These are phyloP conservation scores for Fistulinella staudtii DNA, from an alignment of 1,284 basidiomycete genomes.

Conservation along the genomic window DNA sequence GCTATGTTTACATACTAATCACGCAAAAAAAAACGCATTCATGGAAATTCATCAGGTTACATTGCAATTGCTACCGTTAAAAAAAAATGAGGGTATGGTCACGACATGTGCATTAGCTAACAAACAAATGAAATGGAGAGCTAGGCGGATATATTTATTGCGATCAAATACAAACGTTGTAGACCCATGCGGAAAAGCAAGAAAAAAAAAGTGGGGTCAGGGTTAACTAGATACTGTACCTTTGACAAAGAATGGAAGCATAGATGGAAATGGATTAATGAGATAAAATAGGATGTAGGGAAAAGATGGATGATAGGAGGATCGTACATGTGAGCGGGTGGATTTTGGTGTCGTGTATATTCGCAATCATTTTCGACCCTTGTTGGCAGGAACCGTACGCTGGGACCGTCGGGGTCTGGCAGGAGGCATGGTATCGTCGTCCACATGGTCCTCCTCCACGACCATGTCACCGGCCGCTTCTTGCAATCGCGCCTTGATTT, in stretches of 20 bases:
- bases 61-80: neutral
- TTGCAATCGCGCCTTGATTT: constrained; percentile 19
- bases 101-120: constrained; percentile 5
- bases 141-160: constrained; percentile 10
- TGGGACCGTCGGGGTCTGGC: constrained; percentile 25
- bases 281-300: neutral
- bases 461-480: constrained; percentile 27
- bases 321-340: neutral
- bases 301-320: constrained; percentile 1
- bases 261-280: no score
- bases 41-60: neutral
- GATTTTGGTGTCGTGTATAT: neutral
- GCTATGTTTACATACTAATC: no score
- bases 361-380: constrained; percentile 9
- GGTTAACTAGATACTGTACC: constrained; percentile 13
- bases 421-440: constrained; percentile 23
- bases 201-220: neutral
- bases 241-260: constrained; percentile 1
- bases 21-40: no score
- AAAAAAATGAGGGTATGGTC: constrained; percentile 15
- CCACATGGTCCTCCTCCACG: constrained; percentile 30
- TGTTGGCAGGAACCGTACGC: constrained; percentile 24
- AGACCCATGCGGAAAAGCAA: constrained; percentile 2
- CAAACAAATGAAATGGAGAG: no score
- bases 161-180: constrained; percentile 14